These are phyloP conservation scores for Clarireedia sp. DNA, from an alignment of 2,329 filamentous ascomycete genomes.

Conservation along the genomic window DNA sequence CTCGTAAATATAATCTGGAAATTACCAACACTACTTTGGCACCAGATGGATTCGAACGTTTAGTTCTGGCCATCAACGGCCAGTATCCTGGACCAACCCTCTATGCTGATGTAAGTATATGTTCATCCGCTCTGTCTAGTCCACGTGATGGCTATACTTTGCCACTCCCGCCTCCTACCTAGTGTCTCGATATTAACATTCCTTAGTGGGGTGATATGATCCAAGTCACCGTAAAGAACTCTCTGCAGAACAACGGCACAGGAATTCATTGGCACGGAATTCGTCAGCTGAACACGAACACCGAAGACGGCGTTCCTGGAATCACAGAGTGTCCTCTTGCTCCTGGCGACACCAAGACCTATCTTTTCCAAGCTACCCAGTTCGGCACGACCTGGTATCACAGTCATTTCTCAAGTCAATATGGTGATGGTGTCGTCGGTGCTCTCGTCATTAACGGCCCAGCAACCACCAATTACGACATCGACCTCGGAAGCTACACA, in stretches of 20 bases:
- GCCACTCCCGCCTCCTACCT: no score
- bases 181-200: not conserved
- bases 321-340: conserved; percentile 28
- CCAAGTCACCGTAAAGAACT: conserved; percentile 23
- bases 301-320: conserved; percentile 37
- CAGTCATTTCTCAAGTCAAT: conserved; percentile 43
- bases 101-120: conserved; percentile 15
- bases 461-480: conserved; percentile 26
- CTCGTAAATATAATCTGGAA: conserved; percentile 23
- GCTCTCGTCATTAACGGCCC: conserved; percentile 10
- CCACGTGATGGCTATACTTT: not conserved
- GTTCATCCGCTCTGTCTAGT: not conserved
- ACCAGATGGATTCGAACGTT: conserved; percentile 37
- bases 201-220: conserved; percentile 26
- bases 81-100: conserved; percentile 27
- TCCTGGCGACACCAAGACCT: conserved; percentile 38
- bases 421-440: conserved; percentile 46
- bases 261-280: conserved; percentile 41
- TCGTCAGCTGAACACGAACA: conserved; percentile 32
- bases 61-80: conserved; percentile 38
- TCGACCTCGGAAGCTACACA: conserved; percentile 13
- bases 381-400: conserved; percentile 37
- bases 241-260: conserved; percentile 30
- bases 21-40: conserved; percentile 23
- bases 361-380: conserved; percentile 21